Evolutionary conservation across 2,329 filamentous ascomycete genomes (phyloP).

Genomic region (Neonectria neomacrospora): DNA sequence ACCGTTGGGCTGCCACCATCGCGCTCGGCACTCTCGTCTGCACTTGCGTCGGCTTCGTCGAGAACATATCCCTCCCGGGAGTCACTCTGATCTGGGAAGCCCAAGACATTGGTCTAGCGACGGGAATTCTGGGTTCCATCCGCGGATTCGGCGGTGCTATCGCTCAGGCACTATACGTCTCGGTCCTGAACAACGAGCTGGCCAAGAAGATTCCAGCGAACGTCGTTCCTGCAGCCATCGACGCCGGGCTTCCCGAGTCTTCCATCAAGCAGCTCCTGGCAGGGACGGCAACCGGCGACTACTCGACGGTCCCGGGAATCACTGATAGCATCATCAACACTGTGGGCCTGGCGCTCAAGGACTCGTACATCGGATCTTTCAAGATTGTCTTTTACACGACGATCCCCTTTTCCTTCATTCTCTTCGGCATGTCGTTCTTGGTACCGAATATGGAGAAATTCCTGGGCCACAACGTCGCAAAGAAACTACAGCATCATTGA

Average conservation of each 20-base stretch:
- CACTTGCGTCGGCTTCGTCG: conserved; percentile 50
- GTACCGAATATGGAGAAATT: conserved; percentile 57
- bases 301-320: conserved; percentile 50
- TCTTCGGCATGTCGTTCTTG: conserved; percentile 51
- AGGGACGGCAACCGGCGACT: conserved; percentile 46
- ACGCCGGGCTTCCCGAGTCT: conserved; percentile 50
- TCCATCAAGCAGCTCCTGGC: conserved; percentile 48
- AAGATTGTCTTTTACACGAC: conserved; percentile 54
- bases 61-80: conserved; percentile 54
- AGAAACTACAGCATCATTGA: conserved; percentile 50
- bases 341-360: conserved; percentile 48
- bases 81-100: conserved; percentile 58
- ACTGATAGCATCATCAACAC: conserved; percentile 47
- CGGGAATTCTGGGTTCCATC: conserved; percentile 58
- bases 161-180: conserved; percentile 51
- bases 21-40: conserved; percentile 47
- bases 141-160: conserved; percentile 54
- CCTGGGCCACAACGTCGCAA: conserved; percentile 57
- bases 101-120: conserved; percentile 58
- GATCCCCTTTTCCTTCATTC: conserved; percentile 53
- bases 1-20: conserved; percentile 46
- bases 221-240: conserved; percentile 49
- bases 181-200: conserved; percentile 52
- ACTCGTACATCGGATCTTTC: conserved; percentile 56
- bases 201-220: conserved; percentile 47